Percentiles rank a stretch among this genome's conserved stretches.
These are phyloP conservation scores for Aspergillus candidus DNA, from an alignment of 2,329 filamentous ascomycete species.

Conservation along the genomic window DNA sequence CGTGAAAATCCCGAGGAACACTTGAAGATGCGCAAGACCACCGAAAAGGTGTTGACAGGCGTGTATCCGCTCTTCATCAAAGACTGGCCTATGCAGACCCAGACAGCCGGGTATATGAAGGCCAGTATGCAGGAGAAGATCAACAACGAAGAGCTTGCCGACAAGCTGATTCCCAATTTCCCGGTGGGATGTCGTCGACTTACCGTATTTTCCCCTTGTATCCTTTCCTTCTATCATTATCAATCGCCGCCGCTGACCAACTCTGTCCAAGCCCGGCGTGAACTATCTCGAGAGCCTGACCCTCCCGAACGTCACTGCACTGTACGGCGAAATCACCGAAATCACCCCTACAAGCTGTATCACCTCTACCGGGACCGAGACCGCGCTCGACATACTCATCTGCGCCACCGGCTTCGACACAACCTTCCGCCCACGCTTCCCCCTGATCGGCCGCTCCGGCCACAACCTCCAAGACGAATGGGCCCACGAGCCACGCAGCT, in stretches of 20 bases:
- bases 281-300: slow-evolving; percentile 39
- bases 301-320: slow-evolving; percentile 41
- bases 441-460: slow-evolving; percentile 33
- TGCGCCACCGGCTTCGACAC: slow-evolving; percentile 17
- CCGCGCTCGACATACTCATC: slow-evolving; percentile 9
- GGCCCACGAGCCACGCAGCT: slow-evolving; percentile 38
- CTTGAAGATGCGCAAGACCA: slow-evolving; percentile 11
- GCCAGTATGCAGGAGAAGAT: slow-evolving; percentile 32
- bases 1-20: slow-evolving; percentile 7
- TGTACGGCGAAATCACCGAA: slow-evolving; percentile 35
- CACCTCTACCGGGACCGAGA: slow-evolving; percentile 12
- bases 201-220: slow-evolving; percentile 14
- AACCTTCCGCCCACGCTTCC: slow-evolving; percentile 40
- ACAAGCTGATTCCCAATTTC: slow-evolving; percentile 44
- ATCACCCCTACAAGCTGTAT: slow-evolving; percentile 31
- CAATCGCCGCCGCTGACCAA: not conserved
- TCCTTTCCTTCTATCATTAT: not conserved
- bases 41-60: slow-evolving; percentile 15
- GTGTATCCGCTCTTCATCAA: slow-evolving; percentile 9
- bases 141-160: slow-evolving; percentile 33
- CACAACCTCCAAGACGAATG: slow-evolving; percentile 41
- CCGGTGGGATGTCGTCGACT: slow-evolving; percentile 37
- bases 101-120: not conserved
- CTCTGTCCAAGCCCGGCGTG: slow-evolving; percentile 25
- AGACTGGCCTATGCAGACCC: not conserved